These are phyloP conservation scores for Oemleria cerasiformis DNA, from an alignment of 306 rosid genomes.

Conservation along the genomic window DNA sequence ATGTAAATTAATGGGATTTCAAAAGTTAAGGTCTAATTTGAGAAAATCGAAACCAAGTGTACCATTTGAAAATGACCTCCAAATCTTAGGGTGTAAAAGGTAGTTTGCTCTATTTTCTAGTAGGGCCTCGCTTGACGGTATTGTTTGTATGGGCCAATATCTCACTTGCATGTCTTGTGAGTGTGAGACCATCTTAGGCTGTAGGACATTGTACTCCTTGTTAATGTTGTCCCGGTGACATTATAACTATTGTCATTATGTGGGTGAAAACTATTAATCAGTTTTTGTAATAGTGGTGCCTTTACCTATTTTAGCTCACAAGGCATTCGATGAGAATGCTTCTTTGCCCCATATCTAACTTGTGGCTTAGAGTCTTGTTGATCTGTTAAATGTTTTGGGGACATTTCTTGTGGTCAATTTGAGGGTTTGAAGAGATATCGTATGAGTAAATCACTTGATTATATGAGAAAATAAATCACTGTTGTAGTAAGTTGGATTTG, in stretches of 20 bases:
- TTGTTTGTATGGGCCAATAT: constrained; percentile 22
- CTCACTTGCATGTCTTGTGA: constrained; percentile 12
- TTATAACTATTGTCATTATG: constrained; percentile 1
- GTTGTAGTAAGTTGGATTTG: background rate
- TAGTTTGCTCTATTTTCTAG: background rate
- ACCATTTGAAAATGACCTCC: no score
- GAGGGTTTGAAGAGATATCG: background rate
- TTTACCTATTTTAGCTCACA: constrained; percentile 5
- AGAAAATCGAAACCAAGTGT: no score
- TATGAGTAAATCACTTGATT: background rate
- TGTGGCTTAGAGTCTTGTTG: constrained; percentile 1
- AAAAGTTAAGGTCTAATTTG: no score
- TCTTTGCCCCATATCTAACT: background rate
- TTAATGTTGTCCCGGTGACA: constrained; percentile 1
- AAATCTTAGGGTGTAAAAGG: no score
- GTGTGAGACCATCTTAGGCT: constrained; percentile 14
- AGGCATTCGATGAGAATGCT: background rate
- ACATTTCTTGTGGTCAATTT: background rate
- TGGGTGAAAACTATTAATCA: background rate
- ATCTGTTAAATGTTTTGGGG: background rate
- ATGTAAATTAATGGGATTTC: no score
- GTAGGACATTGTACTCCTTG: constrained; percentile 10
- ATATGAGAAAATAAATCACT: background rate
- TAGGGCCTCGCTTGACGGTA: constrained; percentile 11
- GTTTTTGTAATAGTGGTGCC: constrained; percentile 1